Evolutionary conservation across 176 grass and related monocot species (phyloP).

Genomic region (Musa acuminata): DNA sequence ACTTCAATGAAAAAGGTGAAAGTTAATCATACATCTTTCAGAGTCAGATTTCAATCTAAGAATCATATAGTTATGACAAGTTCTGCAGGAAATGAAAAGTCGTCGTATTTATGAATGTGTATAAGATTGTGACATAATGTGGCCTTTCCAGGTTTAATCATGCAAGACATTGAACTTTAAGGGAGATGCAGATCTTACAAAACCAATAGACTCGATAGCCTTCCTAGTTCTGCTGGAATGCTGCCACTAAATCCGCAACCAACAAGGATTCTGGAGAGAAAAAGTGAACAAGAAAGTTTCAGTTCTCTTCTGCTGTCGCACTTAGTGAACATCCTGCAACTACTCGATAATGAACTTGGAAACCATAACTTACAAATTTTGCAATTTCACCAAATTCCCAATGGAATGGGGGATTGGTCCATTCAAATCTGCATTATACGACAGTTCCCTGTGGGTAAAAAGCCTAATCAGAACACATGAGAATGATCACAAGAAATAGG

Average conservation of each 20-base stretch:
- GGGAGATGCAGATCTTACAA: not conserved
- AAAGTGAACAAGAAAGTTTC: not conserved
- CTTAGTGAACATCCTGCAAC: no score
- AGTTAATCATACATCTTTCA: no score
- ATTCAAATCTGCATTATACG: not conserved
- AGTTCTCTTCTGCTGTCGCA: not conserved
- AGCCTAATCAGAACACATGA: not conserved
- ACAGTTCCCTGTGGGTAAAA: not conserved
- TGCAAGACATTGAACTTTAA: not conserved
- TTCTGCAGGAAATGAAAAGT: no score
- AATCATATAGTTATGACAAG: no score
- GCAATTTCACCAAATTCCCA: conserved; percentile 1
- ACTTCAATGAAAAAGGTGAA: no score
- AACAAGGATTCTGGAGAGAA: not conserved
- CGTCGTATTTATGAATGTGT: no score
- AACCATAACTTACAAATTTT: not conserved
- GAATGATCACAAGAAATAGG: not conserved
- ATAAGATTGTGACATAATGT: no score
- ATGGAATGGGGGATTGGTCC: conserved; percentile 1
- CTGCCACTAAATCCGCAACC: not conserved
- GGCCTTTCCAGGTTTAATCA: not conserved
- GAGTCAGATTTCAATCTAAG: no score
- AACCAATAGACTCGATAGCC: not conserved
- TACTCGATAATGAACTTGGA: not conserved
- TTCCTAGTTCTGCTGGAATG: conserved; percentile 1